Base-by-base conservation (phyloP, 257 asterid genomes). In the Przewalskia tangutica region DNA sequence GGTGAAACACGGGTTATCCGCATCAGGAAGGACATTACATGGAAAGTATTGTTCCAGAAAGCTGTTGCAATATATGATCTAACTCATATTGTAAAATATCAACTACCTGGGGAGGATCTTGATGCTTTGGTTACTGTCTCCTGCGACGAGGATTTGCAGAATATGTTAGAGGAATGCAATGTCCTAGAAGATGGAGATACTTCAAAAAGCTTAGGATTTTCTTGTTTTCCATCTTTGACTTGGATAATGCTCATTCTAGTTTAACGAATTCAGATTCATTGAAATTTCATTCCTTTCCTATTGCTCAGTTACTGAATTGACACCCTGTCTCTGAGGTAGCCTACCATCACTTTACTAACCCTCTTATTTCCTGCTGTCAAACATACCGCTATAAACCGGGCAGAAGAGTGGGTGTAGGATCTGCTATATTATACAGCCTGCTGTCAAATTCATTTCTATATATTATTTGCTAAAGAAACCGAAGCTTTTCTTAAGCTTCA, bases 101-200 rank as follows among this genome's bases (percentile, higher is more conserved):
- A 95, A 88, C 98, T 93, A 82, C 98, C 98, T 60, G 98, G 92
- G 83, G 98, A 93, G 90, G 98, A 93, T 81, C 97, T 95, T 65
- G 98, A 95, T 89, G 93, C 99, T 84, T 85, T 95, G 80, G 95
- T 95, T 75, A 91, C 98, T 65, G 94, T 95, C 46, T 91, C 98
- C 8, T 83, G 92, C 50, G 94, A 93, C 53, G 99, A 95, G 90
- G 98, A 95, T 87, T 82, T 93, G 84, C 88, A 89, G 90, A 95
- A 95, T 85, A 95, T 95, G 99, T 89, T 95, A 93, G 98, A 95
- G 86, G 99, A 95, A 82, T 93, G 93, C 86, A 85, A 88, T 82
- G 85, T 87, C 42, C 84, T 89, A 40, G 89, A 90, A 73, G 92
- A 86, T 83, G 89, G 90, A 65, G 91, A 88, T 44, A 91, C 86